phyloP scores from a whole-genome alignment of 1,284 basidiomycete species.

The Golubevia sp. region DNA sequence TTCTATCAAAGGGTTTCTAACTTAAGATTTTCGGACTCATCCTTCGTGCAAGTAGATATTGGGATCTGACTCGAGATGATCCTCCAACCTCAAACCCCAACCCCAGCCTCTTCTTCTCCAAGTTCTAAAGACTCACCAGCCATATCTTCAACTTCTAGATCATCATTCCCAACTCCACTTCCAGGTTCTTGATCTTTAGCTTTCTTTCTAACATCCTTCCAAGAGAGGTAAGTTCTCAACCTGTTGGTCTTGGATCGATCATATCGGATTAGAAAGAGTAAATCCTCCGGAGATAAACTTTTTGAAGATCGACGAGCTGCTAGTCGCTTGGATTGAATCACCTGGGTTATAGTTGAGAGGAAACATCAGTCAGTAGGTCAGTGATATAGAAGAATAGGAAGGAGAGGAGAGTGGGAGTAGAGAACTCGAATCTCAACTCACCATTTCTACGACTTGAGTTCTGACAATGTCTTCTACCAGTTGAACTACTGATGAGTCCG shows the following conservation, averaged over 20 bases:
- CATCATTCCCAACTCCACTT: too few relatives aligned
- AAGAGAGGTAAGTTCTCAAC: constrained; percentile 89
- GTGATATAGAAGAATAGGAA: not conserved
- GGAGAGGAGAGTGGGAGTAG: not conserved
- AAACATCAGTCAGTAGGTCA: not conserved
- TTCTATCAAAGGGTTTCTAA: not conserved
- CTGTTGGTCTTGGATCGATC: constrained; percentile 93
- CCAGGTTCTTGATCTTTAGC: constrained; percentile 73
- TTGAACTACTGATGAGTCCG: constrained; percentile 81
- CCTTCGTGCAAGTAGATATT: constrained; percentile 68
- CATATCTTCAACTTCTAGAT: too few relatives aligned
- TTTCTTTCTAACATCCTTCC: constrained; percentile 96
- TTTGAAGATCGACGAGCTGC: constrained; percentile 81
- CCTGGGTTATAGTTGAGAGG: constrained; percentile 65
- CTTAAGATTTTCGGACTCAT: constrained; percentile 71
- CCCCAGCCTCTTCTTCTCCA: constrained; percentile 12
- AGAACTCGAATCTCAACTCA: constrained; percentile 62
- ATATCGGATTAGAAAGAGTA: constrained; percentile 93
- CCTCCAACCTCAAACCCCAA: too few relatives aligned
- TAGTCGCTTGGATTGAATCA: constrained; percentile 83
- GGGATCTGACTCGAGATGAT: too few relatives aligned
- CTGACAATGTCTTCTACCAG: constrained; percentile 95
- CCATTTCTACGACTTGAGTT: constrained; percentile 88
- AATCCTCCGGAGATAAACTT: constrained; percentile 86
- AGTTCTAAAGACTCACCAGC: too few relatives aligned